A percentile compares a stretch with the other conserved stretches of the same genome.
Evolutionary conservation across 805 yeast species (phyloP).

Genomic region (Teunomyces barrocoloradensis): DNA sequence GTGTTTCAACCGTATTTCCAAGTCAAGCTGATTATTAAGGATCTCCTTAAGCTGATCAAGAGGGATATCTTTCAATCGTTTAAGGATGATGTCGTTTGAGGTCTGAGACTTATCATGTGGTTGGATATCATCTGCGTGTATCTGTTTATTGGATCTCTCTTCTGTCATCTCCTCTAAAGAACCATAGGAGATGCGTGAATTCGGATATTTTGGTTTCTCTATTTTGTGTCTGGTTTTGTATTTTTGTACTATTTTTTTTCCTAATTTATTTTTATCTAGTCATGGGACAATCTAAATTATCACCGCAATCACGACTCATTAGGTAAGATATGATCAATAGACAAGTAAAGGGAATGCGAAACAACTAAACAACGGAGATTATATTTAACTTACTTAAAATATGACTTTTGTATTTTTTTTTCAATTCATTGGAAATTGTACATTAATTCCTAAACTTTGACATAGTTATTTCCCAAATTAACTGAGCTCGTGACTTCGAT

Average conservation of each 20-base stretch:
- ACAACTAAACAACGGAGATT: no score
- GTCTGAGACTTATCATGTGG: neutral
- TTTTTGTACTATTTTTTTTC: neutral
- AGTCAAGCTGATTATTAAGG: constrained; percentile 48
- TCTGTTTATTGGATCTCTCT: neutral
- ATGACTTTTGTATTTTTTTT: no score
- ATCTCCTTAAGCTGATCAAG: constrained; percentile 31
- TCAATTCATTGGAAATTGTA: no score
- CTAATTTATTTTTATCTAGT: neutral
- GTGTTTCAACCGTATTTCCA: constrained; percentile 60
- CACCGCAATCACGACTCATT: no score
- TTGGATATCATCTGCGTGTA: neutral
- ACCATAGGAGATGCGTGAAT: neutral
- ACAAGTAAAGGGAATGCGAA: no score
- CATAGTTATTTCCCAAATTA: no score
- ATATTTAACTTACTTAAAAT: no score
- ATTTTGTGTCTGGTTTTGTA: neutral
- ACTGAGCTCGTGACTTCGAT: no score
- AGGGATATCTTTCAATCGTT: constrained; percentile 10
- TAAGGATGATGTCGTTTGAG: neutral
- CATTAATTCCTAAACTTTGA: no score
- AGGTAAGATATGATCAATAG: no score
- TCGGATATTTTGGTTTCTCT: neutral
- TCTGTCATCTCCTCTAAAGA: neutral
- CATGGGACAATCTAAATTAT: no score